These are phyloP conservation scores for Penicillium sp. DNA, from an alignment of 2,329 filamentous ascomycete species.

Conservation along the genomic window DNA sequence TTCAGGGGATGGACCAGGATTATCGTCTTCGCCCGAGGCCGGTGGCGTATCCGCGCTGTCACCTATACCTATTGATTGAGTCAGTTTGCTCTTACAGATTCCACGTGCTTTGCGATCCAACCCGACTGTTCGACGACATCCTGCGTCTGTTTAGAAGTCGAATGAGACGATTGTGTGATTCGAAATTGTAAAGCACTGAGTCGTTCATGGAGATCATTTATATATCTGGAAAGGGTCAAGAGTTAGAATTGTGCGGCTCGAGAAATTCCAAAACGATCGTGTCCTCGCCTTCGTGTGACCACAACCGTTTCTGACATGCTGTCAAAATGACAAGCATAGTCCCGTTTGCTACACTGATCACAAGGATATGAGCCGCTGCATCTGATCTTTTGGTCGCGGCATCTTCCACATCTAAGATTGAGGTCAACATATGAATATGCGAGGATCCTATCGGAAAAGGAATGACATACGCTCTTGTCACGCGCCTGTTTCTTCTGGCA, in stretches of 20 bases:
- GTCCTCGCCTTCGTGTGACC: neutral
- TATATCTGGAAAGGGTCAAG: neutral
- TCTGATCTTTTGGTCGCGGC: conserved; percentile 5
- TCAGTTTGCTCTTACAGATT: no score
- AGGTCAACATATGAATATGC: neutral
- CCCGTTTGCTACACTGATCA: conserved; percentile 1
- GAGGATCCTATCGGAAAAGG: neutral
- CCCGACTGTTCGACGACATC: no score
- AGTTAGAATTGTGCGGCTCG: neutral
- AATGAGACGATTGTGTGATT: neutral
- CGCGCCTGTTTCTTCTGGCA: neutral
- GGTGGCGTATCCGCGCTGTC: neutral
- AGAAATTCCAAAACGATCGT: neutral
- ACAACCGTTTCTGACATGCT: neutral
- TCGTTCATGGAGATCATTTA: conserved; percentile 3
- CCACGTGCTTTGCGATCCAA: no score
- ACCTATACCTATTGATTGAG: no score
- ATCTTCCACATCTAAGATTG: neutral
- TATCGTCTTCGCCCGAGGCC: neutral
- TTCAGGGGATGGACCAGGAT: neutral
- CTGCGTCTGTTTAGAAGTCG: neutral
- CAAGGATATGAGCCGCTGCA: conserved; percentile 1
- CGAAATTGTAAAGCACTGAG: neutral
- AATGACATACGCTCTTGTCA: neutral
- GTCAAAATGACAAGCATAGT: conserved; percentile 1